Evolutionary conservation across 2,329 filamentous ascomycete species (phyloP), one percentile per base, ranked within the genome.

Genomic region (Claviceps quebecensis): DNA sequence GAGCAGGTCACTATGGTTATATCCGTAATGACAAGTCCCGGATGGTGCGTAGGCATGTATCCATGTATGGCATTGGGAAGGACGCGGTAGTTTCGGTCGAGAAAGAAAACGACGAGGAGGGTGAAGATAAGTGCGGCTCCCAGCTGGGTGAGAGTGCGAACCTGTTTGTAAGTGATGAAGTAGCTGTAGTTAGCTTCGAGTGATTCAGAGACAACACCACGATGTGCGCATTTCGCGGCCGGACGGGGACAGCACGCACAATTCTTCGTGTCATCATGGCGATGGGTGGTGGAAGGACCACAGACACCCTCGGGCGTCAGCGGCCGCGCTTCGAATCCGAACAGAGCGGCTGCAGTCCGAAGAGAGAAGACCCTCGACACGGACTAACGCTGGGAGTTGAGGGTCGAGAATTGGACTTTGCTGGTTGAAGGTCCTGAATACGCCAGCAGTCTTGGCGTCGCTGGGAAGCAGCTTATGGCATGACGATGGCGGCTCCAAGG

Each of bases 21-120:
- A 69, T 96, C 90, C 63, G 87, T 95, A 60, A 95, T 80, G 61
- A 95, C 82, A 54, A 85, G 77, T 56, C 89, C 89, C 44, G 86
- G 80, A 63, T 94, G 86, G 67, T 95, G 89, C 55, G 82, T 79
- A 26, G 90, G 90, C 61, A 95, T 81, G 67, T 91, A 87, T 65
- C 81, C 85, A 73, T 96, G 90, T 58, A 96, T 84, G 54, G 84
- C 80, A 61, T 83, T 81, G 43, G 90, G 90, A 38, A 96, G 80
- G 54, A 96, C 85, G 58, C 86, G 80, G 72, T 93, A 95, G 65
- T 85, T 87, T 63, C 83, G 86, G 70, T 96, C 90, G 72, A 95
- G 82, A 66, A 95, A 77, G 67, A 91, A 81, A 57, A 89, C 69
- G 60, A 91, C 69, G 60, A 90, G 63, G 58, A 91, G 72, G 58